Evolutionary conservation across 2,329 filamentous ascomycete species (phyloP).

Genomic region (Ceratocystis alfenasii): DNA sequence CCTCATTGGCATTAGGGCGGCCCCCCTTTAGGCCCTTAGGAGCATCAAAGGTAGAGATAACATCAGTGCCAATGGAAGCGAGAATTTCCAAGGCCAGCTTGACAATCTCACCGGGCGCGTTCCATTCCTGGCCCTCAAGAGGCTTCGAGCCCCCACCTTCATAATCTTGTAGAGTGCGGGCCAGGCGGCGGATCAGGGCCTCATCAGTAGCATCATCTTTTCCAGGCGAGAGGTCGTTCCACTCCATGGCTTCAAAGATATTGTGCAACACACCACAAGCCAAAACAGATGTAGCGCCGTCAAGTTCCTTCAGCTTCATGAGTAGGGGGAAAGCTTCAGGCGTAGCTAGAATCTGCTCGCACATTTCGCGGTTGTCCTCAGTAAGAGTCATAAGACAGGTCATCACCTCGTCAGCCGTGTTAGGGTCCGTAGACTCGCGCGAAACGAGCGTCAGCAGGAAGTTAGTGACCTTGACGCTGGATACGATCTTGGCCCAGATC

Average conservation of each 20-base stretch:
- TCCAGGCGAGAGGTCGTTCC: slow-evolving; percentile 41
- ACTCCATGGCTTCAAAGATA: slow-evolving; percentile 43
- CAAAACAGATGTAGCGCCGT: slow-evolving; percentile 40
- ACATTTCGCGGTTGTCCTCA: slow-evolving; percentile 47
- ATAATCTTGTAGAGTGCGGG: slow-evolving; percentile 31
- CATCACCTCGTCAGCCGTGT: slow-evolving; percentile 34
- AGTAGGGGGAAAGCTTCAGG: slow-evolving; percentile 40
- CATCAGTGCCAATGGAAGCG: slow-evolving; percentile 50
- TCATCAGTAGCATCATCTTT: slow-evolving; percentile 41
- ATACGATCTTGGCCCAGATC: slow-evolving; percentile 43
- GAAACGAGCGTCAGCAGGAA: slow-evolving; percentile 45
- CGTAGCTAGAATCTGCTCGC: slow-evolving; percentile 42
- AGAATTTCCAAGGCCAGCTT: slow-evolving; percentile 50
- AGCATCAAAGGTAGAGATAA: slow-evolving; percentile 40
- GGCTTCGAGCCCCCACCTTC: slow-evolving; percentile 17
- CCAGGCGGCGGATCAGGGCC: slow-evolving; percentile 37
- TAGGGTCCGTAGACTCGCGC: slow-evolving; percentile 31
- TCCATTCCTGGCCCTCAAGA: slow-evolving; percentile 26
- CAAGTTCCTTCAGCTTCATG: slow-evolving; percentile 37
- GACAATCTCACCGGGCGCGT: slow-evolving; percentile 36
- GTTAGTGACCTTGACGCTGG: slow-evolving; percentile 37
- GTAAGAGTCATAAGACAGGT: slow-evolving; percentile 44
- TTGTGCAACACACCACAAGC: slow-evolving; percentile 53
- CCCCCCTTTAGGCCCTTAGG: slow-evolving; percentile 24
- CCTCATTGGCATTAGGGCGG: slow-evolving; percentile 28